Conservation (phyloP, 31 red algal genomes). For the Asparagopsis taxiformis region DNA sequence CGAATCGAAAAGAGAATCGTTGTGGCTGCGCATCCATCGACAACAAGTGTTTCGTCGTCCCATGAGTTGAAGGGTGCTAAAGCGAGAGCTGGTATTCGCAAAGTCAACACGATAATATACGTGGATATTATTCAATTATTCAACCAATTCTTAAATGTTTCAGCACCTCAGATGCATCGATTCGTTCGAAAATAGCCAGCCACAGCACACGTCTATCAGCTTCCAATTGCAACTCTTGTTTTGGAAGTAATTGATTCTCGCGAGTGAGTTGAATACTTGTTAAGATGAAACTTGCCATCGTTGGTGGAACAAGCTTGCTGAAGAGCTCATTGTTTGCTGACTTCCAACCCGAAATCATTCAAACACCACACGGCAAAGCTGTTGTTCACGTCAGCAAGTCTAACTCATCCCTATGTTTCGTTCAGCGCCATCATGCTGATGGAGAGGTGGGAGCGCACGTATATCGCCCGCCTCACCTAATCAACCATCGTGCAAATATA, state of each 20-base stretch:
- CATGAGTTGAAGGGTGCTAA: no score
- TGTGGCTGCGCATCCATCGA: constrained; percentile 11
- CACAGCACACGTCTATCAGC: no score
- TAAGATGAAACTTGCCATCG: constrained; percentile 72
- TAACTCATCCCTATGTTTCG: constrained; percentile 45
- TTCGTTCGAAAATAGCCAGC: no score
- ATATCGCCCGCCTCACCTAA: constrained; percentile 85
- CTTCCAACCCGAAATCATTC: constrained; percentile 39
- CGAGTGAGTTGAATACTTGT: no score
- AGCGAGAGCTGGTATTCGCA: no score
- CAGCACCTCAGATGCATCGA: no score
- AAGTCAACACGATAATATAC: no score
- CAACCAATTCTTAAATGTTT: no score
- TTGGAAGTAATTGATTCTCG: no score
- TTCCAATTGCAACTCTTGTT: no score
- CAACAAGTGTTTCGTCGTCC: no score
- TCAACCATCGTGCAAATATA: constrained; percentile 81
- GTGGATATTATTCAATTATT: no score
- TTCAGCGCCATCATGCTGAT: constrained; percentile 97
- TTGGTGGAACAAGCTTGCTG: constrained; percentile 95
- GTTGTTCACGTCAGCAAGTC: constrained; percentile 37
- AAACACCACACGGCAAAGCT: constrained; percentile 75
- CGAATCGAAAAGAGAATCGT: constrained; percentile 5
- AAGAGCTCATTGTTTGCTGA: constrained; percentile 66
- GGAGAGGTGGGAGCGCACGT: constrained; percentile 40